A percentile compares a stretch with the other conserved stretches of the same genome.
These are phyloP conservation scores for Casaregolazyma suthepensis DNA, from an alignment of 1,139 yeast species.

Conservation along the genomic window DNA sequence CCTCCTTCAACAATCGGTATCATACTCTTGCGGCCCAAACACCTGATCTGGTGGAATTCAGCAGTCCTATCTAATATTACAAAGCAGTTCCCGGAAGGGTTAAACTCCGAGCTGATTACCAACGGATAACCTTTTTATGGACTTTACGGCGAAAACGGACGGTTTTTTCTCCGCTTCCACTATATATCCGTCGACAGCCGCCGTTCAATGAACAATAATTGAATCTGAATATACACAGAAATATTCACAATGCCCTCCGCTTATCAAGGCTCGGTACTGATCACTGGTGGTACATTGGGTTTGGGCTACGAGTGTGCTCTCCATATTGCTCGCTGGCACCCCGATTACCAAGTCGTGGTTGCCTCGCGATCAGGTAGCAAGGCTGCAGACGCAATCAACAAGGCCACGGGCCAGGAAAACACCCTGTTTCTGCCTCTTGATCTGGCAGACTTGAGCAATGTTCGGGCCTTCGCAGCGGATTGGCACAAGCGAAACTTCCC, in stretches of 20 bases:
- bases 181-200: neutral
- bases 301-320: neutral
- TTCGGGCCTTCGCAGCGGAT: neutral
- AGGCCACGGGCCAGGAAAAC: neutral
- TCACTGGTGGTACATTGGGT: neutral
- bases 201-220: no score
- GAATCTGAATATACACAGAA: no score
- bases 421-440: neutral
- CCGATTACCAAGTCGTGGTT: neutral
- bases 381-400: neutral
- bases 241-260: neutral
- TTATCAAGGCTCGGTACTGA: neutral
- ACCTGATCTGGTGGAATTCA: neutral
- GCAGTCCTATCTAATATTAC: neutral
- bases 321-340: neutral
- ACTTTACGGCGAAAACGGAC: neutral
- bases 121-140: neutral
- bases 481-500: neutral
- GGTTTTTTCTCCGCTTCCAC: neutral
- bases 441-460: neutral
- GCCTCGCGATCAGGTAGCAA: neutral
- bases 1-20: neutral
- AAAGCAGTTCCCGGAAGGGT: neutral
- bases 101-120: neutral
- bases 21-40: neutral